phyloP scores from a whole-genome alignment of 2,329 filamentous ascomycete genomes.

The Leptoxyphium fumago region DNA sequence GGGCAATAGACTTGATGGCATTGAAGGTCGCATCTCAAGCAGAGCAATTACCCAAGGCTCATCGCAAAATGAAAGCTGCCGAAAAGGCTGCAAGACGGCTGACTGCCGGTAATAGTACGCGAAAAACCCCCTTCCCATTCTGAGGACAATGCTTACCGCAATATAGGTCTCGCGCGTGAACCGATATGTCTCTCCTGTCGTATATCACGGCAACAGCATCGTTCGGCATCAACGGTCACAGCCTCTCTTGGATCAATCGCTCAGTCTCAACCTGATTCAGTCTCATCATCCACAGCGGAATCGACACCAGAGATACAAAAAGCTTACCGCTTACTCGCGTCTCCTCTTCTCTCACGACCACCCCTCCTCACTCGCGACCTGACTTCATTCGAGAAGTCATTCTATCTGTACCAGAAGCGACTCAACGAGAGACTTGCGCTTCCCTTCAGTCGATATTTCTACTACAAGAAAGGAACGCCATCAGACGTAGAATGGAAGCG shows the following conservation, averaged over 20 bases:
- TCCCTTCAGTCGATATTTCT: slow-evolving; percentile 82
- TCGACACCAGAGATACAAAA: slow-evolving; percentile 33
- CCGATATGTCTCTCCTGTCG: slow-evolving; percentile 32
- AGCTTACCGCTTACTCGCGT: slow-evolving; percentile 37
- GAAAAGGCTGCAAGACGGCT: slow-evolving; percentile 30
- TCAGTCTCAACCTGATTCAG: slow-evolving; percentile 7
- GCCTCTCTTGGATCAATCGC: slow-evolving; percentile 21
- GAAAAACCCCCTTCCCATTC: no score
- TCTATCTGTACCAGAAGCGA: slow-evolving; percentile 93
- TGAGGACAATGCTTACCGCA: slow-evolving; percentile 1
- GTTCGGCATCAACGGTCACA: slow-evolving; percentile 22
- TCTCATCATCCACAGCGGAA: slow-evolving; percentile 10
- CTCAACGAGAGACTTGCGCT: slow-evolving; percentile 83
- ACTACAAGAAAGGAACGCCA: slow-evolving; percentile 83
- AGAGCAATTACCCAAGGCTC: not conserved
- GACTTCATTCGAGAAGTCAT: slow-evolving; percentile 79
- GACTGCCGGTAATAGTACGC: slow-evolving; percentile 26
- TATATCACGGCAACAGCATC: slow-evolving; percentile 21
- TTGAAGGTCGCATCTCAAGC: slow-evolving; percentile 1
- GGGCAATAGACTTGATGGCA: slow-evolving; percentile 9
- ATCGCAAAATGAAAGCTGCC: slow-evolving; percentile 28
- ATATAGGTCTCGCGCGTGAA: slow-evolving; percentile 22
- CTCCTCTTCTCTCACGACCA: slow-evolving; percentile 74
- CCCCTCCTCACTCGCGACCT: slow-evolving; percentile 74
- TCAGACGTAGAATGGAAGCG: slow-evolving; percentile 78